phyloP scores from a whole-genome alignment of 2,329 filamentous ascomycete genomes.

The Sclerotinia spermophila region DNA sequence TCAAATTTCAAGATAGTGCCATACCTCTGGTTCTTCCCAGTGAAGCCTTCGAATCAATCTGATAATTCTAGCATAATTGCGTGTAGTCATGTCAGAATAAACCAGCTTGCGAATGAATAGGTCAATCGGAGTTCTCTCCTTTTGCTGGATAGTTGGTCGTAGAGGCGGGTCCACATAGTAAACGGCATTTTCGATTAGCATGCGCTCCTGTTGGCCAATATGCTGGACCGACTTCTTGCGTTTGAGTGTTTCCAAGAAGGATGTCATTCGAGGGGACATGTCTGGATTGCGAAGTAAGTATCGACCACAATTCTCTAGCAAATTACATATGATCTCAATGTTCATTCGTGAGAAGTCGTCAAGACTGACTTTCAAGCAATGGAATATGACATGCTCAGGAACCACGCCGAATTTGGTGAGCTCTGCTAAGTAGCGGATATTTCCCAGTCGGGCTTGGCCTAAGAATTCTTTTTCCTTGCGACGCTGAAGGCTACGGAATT shows the following conservation, averaged over 20 bases:
- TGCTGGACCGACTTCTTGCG: constrained; percentile 96
- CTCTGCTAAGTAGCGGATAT: constrained; percentile 96
- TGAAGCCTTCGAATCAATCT: constrained; percentile 94
- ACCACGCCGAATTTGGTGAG: constrained; percentile 97
- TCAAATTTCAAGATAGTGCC: constrained; percentile 16
- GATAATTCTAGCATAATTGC: constrained; percentile 87
- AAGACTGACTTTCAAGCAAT: constrained; percentile 94
- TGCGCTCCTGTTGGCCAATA: constrained; percentile 90
- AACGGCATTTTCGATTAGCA: constrained; percentile 96
- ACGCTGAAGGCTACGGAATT: constrained; percentile 92
- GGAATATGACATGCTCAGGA: constrained; percentile 97
- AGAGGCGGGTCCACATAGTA: constrained; percentile 98
- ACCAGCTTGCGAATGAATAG: constrained; percentile 89
- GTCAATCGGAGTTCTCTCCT: constrained; percentile 90
- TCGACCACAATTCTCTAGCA: constrained; percentile 93
- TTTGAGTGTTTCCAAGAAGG: constrained; percentile 90
- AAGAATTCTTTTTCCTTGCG: constrained; percentile 98
- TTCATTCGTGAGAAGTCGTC: constrained; percentile 99
- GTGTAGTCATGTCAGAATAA: constrained; percentile 90
- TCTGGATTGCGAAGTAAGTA: constrained; percentile 91
- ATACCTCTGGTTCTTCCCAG: constrained; percentile 87
- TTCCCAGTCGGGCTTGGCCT: constrained; percentile 86
- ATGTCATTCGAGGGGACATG: constrained; percentile 87
- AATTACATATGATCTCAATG: constrained; percentile 95
- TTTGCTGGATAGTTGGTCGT: constrained; percentile 90